Evolutionary conservation across 2,329 filamentous ascomycete genomes (phyloP), one percentile per base, ranked within the genome.

Genomic region (Pseudogymnoascus sp.): DNA sequence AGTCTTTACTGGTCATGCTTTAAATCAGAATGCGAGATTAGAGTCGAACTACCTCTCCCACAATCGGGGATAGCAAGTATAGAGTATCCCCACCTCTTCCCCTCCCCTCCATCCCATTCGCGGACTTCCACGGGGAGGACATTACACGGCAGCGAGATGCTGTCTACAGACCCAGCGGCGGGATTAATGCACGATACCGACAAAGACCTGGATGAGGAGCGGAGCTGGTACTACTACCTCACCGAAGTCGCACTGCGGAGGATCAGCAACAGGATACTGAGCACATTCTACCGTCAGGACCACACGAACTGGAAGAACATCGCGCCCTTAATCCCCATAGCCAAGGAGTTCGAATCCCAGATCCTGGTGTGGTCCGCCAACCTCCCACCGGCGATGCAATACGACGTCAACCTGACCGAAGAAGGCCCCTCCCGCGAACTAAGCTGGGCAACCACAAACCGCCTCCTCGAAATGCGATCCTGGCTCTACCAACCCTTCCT

Each of bases 221-320:
- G 74, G 59, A 74, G 72, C 60, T 77, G 76, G 76, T 76, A 74
- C 64, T 77, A 77, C 64, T 78, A 77, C 59, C 68, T 76, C 6
- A 74, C 76, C 1, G 76, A 78, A 60, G 74, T 77, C 50, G 74
- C 76, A 0, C 68, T 75, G 4, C 67, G 76, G 2, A 70, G 76
- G 3, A 75, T 78, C 43, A 72, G 72, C 39, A 77, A 77, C 60
- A 70, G 75, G 18, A 72, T 76, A 18, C 65, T 76, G 50, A 75
- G 72, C 63, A 66, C 68, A 3, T 73, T 73, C 58, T 73, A 67
- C 60, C 60, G 62, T 20, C 58, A 64, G 22, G 65, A 65, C 6
- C 62, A 58, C 2, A 47, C 37, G 12, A 58, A 58, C 5, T 72
- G 70, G 70, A 60, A 64, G 7, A 62, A 69, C 57, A 66, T 70